phyloP scores from a whole-genome alignment of 371 early-diverging fungal species.

The Mortierella sp. region DNA sequence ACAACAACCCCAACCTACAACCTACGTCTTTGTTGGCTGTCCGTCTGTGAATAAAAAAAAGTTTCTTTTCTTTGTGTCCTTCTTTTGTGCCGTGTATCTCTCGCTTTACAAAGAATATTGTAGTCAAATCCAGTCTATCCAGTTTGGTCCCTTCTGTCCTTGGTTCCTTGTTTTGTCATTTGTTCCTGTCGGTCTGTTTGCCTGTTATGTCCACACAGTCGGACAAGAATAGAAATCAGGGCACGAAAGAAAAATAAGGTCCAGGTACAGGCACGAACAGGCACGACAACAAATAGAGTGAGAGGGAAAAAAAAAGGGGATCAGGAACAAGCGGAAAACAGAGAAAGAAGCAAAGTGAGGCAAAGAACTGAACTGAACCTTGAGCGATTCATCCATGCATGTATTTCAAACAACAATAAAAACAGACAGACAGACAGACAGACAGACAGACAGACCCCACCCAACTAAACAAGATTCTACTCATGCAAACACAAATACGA shows the following conservation, averaged over 20 bases:
- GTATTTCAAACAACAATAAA: too few relatives aligned
- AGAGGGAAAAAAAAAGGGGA: not conserved
- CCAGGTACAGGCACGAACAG: slow-evolving; percentile 9
- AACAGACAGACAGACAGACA: not conserved
- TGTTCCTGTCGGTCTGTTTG: slow-evolving; percentile 1
- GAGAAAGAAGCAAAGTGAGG: not conserved
- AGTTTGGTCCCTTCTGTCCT: too few relatives aligned
- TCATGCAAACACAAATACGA: not conserved
- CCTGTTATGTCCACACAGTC: not conserved
- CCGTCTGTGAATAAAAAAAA: not conserved
- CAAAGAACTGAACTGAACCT: not conserved
- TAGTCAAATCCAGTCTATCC: too few relatives aligned
- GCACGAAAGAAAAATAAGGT: slow-evolving; percentile 4
- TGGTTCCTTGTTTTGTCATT: too few relatives aligned
- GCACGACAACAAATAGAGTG: not conserved
- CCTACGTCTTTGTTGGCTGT: not conserved
- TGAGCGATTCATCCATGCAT: not conserved
- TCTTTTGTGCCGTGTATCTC: slow-evolving; percentile 8
- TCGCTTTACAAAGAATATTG: too few relatives aligned
- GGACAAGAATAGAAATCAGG: slow-evolving; percentile 14
- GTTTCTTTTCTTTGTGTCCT: not conserved
- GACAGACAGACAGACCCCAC: not conserved
- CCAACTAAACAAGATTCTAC: not conserved
- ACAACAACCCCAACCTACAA: not conserved
- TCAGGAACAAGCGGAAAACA: slow-evolving; percentile 2